phyloP scores from a whole-genome alignment of 306 rosid genomes.

The Cyclanthera cordifolia region DNA sequence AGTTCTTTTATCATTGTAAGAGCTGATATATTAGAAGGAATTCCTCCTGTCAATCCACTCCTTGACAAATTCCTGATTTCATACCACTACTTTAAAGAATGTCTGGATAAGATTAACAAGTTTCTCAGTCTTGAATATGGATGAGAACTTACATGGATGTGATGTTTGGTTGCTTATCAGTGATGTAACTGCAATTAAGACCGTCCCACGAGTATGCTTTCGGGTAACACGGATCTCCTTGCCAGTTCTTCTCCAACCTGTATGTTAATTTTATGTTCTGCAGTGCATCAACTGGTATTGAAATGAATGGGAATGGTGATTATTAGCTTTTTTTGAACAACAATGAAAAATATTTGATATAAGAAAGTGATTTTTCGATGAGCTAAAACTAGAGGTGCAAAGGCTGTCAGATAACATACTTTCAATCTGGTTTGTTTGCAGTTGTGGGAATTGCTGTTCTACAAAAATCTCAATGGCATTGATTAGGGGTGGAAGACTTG shows the following conservation, averaged over 20 bases:
- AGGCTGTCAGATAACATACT: constrained; percentile 17
- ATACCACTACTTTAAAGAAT: neutral
- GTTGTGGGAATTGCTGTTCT: constrained; percentile 11
- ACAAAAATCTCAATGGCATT: constrained; percentile 37
- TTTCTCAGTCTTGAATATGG: neutral
- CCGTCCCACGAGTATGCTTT: constrained; percentile 17
- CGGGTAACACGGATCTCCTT: constrained; percentile 40
- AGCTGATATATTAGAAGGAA: constrained; percentile 4
- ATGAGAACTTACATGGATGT: constrained; percentile 16
- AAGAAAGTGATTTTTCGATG: neutral
- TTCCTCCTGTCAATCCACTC: constrained; percentile 12
- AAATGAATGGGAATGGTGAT: neutral
- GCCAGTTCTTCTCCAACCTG: constrained; percentile 20
- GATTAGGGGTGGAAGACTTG: constrained; percentile 32
- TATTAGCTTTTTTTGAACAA: neutral
- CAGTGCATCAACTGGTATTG: constrained; percentile 23
- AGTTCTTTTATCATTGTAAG: constrained; percentile 16
- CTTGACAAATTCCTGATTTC: constrained; percentile 22
- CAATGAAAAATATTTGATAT: neutral
- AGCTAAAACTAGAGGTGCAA: neutral
- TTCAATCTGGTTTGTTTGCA: constrained; percentile 24
- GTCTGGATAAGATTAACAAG: neutral
- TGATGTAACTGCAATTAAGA: constrained; percentile 25
- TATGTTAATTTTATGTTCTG: constrained; percentile 15
- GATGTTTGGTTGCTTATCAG: constrained; percentile 24